phyloP scores from a whole-genome alignment of 1,139 yeast genomes.

The Arxiozyma bovina region DNA sequence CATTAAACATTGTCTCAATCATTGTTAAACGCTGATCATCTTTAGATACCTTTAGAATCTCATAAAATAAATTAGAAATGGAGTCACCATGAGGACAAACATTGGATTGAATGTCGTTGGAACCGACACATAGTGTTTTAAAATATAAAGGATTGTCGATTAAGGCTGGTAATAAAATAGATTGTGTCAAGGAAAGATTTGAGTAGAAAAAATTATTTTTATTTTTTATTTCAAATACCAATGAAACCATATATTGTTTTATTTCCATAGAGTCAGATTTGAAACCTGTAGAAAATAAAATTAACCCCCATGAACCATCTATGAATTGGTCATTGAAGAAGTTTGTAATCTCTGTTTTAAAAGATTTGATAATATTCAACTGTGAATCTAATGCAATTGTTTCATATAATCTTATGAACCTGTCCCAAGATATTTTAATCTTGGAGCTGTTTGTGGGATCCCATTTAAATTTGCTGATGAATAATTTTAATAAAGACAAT shows the following conservation, averaged over 20 bases:
- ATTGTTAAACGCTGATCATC: conserved; percentile 24
- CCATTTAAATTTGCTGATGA: conserved; percentile 52
- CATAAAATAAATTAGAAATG: conserved; percentile 41
- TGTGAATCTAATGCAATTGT: conserved; percentile 81
- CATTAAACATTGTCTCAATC: conserved; percentile 35
- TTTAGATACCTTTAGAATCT: conserved; percentile 32
- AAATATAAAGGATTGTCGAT: conserved; percentile 56
- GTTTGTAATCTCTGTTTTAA: conserved; percentile 51
- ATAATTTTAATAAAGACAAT: conserved; percentile 56
- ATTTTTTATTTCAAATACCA: conserved; percentile 45
- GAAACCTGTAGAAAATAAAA: conserved; percentile 67
- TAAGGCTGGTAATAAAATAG: conserved; percentile 52
- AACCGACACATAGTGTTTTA: conserved; percentile 17
- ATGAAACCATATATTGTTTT: conserved; percentile 50
- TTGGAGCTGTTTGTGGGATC: conserved; percentile 25
- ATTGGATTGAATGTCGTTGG: conserved; percentile 8
- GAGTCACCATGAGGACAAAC: conserved; percentile 53
- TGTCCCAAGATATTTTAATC: conserved; percentile 54
- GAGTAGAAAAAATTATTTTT: conserved; percentile 42
- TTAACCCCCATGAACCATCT: conserved; percentile 64
- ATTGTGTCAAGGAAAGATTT: conserved; percentile 38
- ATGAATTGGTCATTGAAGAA: conserved; percentile 47
- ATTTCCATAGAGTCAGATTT: conserved; percentile 74
- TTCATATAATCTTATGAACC: conserved; percentile 67
- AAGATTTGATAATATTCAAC: conserved; percentile 76